These are phyloP conservation scores for Pterocarpus santalinus DNA, from an alignment of 306 rosid genomes.

Conservation along the genomic window DNA sequence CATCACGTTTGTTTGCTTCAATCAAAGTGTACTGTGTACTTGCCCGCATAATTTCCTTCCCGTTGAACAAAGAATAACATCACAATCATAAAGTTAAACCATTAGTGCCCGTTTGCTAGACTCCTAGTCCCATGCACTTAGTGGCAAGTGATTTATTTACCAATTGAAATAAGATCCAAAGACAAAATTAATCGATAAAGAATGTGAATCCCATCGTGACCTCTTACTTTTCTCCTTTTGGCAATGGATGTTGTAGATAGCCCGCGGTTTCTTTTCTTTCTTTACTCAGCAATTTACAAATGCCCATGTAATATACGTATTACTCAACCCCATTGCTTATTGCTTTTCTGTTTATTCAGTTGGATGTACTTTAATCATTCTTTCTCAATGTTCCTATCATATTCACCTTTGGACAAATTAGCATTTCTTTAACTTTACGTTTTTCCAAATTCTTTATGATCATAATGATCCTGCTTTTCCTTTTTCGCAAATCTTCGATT, in stretches of 20 bases:
- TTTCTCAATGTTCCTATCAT: conserved; percentile 36
- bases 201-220: background rate
- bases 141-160: conserved; percentile 16
- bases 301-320: background rate
- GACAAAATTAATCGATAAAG: background rate
- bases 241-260: background rate
- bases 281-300: conserved; percentile 11
- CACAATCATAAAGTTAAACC: background rate
- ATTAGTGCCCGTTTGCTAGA: conserved; percentile 18
- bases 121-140: conserved; percentile 1
- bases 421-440: conserved; percentile 52
- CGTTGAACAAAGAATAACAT: background rate
- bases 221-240: conserved; percentile 4
- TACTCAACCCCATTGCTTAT: background rate
- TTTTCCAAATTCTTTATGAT: conserved; percentile 45
- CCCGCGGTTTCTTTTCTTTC: background rate
- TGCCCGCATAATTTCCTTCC: background rate
- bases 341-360: conserved; percentile 39
- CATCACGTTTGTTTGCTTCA: conserved; percentile 29
- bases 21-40: conserved; percentile 19
- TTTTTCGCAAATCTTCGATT: conserved; percentile 40
- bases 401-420: conserved; percentile 49
- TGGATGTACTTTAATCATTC: conserved; percentile 36
- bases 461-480: conserved; percentile 42
- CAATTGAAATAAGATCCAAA: conserved; percentile 4